Evolutionary conservation across 345 rosid species (phyloP), one percentile per base, ranked within the genome.

Genomic region (Ceriops decandra): DNA sequence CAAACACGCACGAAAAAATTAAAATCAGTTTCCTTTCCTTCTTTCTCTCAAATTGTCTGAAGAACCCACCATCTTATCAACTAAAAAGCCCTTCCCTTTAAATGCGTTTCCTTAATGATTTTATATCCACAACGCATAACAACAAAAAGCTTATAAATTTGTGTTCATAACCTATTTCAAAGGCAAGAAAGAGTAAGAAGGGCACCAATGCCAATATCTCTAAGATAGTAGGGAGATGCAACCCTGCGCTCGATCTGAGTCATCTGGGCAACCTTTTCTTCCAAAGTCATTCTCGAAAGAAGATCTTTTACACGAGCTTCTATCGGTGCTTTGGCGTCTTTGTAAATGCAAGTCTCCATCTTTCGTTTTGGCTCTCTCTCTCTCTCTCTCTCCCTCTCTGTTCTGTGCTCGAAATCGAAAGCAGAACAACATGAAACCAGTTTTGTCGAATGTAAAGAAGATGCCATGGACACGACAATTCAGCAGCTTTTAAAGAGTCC

Each of bases 241-340:
- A 82, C 82, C 42, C 49, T 3, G 28, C 97, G 92, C 70, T 93
- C 95, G 58, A 89, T 86, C 66, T 91, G 95, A 56, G 92, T 85
- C 96, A 93, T 89, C 77, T 91, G 98, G 8, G 92, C 92, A 58
- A 93, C 69, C 69, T 91, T 93, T 74, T 91, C 97, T 64, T 65
- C 62, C 56, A 89, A 56, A 51, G 83, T 93, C 97, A 93, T 91
- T 63, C 90, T 84, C 49, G 92, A 85, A 64, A 91, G 86, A 79
- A 91, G 89, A 82, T 93, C 96, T 31, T 79, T 66, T 58, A 91
- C 72, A 51, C 97, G 92, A 80, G 77, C 86, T 75, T 93, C 95
- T 4, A 85, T 75, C 6, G 86, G 83, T 57, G 84, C 89, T 54
- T 75, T 33, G 22, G 84, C 80, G 60, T 89, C 75, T 73, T 76